Evolutionary conservation across 2,329 filamentous ascomycete species (phyloP).

Genomic region (Phaeophleospora eucalypticola): DNA sequence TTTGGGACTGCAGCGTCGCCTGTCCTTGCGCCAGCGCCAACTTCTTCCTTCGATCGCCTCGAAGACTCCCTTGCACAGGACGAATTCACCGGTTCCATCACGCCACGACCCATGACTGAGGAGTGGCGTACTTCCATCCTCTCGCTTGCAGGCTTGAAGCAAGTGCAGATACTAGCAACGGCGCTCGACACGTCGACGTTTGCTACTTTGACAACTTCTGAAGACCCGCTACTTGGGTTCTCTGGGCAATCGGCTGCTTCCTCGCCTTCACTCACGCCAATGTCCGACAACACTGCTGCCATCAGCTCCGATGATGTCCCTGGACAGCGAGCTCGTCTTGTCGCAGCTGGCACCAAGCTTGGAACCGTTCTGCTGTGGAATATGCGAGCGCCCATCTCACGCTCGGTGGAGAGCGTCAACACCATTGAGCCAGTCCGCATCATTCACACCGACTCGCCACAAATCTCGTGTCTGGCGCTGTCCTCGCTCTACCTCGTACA

Average conservation of each 20-base stretch:
- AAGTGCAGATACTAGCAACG: slow-evolving; percentile 62
- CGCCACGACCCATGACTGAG: slow-evolving; percentile 40
- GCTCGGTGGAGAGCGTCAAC: slow-evolving; percentile 52
- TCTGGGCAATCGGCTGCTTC: slow-evolving; percentile 52
- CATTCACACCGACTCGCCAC: slow-evolving; percentile 85
- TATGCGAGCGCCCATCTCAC: slow-evolving; percentile 61
- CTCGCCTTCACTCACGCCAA: slow-evolving; percentile 52
- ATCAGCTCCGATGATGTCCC: slow-evolving; percentile 62
- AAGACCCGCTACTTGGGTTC: slow-evolving; percentile 69
- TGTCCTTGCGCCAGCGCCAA: slow-evolving; percentile 32
- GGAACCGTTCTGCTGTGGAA: slow-evolving; percentile 85
- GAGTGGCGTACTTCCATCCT: slow-evolving; percentile 65
- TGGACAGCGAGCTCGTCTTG: slow-evolving; percentile 74
- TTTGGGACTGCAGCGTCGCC: slow-evolving; percentile 46
- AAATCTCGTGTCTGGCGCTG: slow-evolving; percentile 76
- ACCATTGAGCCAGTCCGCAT: slow-evolving; percentile 67
- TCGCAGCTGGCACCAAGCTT: slow-evolving; percentile 74
- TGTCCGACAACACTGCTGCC: slow-evolving; percentile 44
- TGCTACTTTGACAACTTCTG: slow-evolving; percentile 65
- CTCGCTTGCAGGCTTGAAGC: slow-evolving; percentile 57
- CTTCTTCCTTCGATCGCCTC: slow-evolving; percentile 24
- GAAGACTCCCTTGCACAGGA: slow-evolving; percentile 24
- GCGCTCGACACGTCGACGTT: slow-evolving; percentile 71
- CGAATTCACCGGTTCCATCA: slow-evolving; percentile 25
- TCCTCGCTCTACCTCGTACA: slow-evolving; percentile 86